These are phyloP conservation scores for Parietichytrium sp. DNA, from an alignment of 108 stramenopile genomes.

Conservation along the genomic window DNA sequence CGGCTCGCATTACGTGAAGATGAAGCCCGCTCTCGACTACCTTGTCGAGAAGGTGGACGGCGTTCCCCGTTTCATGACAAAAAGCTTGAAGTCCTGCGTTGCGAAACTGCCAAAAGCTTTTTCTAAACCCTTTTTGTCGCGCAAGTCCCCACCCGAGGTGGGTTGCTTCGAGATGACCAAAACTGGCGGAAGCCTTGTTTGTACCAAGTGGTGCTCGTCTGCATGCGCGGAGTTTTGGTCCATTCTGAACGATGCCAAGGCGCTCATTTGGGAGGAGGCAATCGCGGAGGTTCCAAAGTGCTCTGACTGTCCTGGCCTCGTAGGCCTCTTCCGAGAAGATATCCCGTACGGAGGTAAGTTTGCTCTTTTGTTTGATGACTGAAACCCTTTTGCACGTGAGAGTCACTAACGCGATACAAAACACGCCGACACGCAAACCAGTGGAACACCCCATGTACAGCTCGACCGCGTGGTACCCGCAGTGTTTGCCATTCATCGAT, in stretches of 20 bases:
- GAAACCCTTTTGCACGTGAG: too few relatives aligned
- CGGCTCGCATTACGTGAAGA: not conserved
- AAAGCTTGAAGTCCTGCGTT: not conserved
- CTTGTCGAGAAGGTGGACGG: not conserved
- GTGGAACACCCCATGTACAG: not conserved
- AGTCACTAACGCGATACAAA: too few relatives aligned
- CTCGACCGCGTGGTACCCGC: not conserved
- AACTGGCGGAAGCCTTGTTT: not conserved
- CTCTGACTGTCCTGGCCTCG: not conserved
- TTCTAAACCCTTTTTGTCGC: not conserved
- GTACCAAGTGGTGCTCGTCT: not conserved
- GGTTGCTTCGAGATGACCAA: not conserved
- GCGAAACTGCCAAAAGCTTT: not conserved
- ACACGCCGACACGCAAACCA: too few relatives aligned
- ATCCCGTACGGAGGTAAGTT: too few relatives aligned
- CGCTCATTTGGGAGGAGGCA: not conserved
- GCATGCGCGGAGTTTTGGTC: not conserved
- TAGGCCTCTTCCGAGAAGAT: not conserved
- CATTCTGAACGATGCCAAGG: not conserved
- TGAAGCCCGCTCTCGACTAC: not conserved
- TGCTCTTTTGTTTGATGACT: too few relatives aligned
- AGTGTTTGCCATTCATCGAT: not conserved
- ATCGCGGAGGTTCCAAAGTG: not conserved
- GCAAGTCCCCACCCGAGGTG: not conserved
- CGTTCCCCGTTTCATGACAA: too few relatives aligned